Evolutionary conservation across 495 filamentous ascomycete genomes (phyloP).

Genomic region (Neurospora terricola): DNA sequence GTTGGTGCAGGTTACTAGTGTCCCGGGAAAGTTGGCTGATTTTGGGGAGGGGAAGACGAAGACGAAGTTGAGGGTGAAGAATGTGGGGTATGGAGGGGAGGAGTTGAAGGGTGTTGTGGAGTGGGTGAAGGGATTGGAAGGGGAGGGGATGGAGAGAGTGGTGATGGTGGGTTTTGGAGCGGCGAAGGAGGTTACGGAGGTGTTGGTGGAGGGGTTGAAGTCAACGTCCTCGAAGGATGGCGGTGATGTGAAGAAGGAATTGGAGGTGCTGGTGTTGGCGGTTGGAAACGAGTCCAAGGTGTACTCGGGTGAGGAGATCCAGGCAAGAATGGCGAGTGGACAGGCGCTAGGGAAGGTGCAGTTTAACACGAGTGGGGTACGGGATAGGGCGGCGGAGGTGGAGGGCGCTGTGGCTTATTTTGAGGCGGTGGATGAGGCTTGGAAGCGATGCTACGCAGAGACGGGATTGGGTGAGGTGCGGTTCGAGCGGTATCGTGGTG

Average conservation of each 20-base stretch:
- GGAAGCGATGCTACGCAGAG: neutral
- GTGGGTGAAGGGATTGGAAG: neutral
- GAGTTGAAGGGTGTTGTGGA: neutral
- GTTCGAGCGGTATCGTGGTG: neutral
- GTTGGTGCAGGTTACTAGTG: slow-evolving; percentile 1
- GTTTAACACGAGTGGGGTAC: neutral
- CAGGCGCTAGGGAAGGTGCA: neutral
- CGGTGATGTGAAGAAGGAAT: neutral
- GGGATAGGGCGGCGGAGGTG: neutral
- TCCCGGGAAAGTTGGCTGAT: neutral
- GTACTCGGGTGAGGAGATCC: neutral
- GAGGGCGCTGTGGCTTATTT: neutral
- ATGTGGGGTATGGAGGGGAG: neutral
- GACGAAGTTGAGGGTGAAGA: neutral
- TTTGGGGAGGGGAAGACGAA: neutral
- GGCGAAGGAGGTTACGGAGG: neutral
- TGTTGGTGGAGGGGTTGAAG: neutral
- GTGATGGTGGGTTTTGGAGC: slow-evolving; percentile 5
- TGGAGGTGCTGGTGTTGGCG: neutral
- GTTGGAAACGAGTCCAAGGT: slow-evolving; percentile 1
- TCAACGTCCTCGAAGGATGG: neutral
- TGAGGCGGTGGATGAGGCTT: neutral
- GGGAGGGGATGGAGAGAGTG: neutral
- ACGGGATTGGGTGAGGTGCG: neutral
- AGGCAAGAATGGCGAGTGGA: neutral